Percentiles rank a stretch among this genome's conserved stretches.
phyloP scores from a whole-genome alignment of 2,329 filamentous ascomycete genomes.

The Dryadomyces quercivorus region DNA sequence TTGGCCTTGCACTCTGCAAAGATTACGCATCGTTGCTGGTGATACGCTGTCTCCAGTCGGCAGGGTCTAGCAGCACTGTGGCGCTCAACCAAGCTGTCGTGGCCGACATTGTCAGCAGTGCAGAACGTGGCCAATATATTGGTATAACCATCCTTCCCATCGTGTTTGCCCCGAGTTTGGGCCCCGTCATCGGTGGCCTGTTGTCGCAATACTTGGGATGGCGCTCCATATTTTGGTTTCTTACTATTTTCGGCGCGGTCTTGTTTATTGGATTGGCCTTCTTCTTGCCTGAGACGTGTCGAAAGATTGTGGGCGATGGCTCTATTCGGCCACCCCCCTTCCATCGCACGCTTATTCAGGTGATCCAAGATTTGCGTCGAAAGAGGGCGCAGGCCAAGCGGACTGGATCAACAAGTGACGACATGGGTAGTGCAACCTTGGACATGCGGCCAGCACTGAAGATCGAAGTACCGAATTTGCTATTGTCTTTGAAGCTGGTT shows the following conservation, averaged over 20 bases:
- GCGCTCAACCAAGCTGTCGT: slow-evolving; percentile 46
- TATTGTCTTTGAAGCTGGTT: slow-evolving; percentile 69
- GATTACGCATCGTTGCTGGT: slow-evolving; percentile 38
- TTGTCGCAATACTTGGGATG: slow-evolving; percentile 45
- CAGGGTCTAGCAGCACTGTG: slow-evolving; percentile 46
- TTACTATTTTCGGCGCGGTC: slow-evolving; percentile 32
- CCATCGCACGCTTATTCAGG: slow-evolving; percentile 9
- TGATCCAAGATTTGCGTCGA: slow-evolving; percentile 4
- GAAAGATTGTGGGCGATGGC: slow-evolving; percentile 39
- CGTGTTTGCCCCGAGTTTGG: slow-evolving; percentile 34
- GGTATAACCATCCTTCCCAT: slow-evolving; percentile 35
- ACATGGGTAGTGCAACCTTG: background rate
- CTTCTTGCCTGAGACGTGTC: slow-evolving; percentile 42
- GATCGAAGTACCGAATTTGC: slow-evolving; percentile 47
- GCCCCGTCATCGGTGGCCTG: slow-evolving; percentile 47
- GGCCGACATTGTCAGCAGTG: slow-evolving; percentile 48
- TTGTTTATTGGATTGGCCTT: slow-evolving; percentile 29
- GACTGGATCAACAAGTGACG: too few relatives aligned
- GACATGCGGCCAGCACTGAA: background rate
- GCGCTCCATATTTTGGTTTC: slow-evolving; percentile 51
- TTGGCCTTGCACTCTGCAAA: slow-evolving; percentile 36
- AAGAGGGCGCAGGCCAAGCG: background rate
- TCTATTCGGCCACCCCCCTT: slow-evolving; percentile 20
- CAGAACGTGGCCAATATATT: slow-evolving; percentile 48
- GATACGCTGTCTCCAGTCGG: slow-evolving; percentile 42